phyloP scores from a whole-genome alignment of 805 yeast species.

The Metschnikowia vanudenii region DNA sequence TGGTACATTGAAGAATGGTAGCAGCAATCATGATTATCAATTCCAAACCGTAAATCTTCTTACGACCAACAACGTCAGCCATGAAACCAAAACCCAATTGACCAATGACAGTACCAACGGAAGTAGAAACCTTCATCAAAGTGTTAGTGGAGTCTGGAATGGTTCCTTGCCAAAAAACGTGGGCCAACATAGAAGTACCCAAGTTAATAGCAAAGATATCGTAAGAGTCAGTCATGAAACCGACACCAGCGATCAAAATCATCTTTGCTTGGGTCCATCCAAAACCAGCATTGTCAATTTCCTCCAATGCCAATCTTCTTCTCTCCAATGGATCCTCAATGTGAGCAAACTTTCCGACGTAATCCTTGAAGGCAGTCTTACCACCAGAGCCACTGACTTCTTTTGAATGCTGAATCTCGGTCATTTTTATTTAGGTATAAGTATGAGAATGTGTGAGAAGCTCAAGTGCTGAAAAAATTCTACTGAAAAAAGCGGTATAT shows the following conservation, averaged over 20 bases:
- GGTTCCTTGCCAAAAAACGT: constrained; percentile 65
- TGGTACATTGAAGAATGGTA: constrained; percentile 70
- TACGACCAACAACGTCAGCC: constrained; percentile 84
- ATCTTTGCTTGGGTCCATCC: constrained; percentile 84
- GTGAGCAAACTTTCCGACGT: constrained; percentile 74
- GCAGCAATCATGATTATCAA: constrained; percentile 81
- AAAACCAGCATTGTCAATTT: constrained; percentile 74
- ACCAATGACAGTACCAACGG: constrained; percentile 92
- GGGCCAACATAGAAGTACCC: constrained; percentile 74
- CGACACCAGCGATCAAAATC: constrained; percentile 85
- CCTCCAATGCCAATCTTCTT: constrained; percentile 80
- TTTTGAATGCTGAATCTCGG: constrained; percentile 25
- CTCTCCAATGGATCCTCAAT: constrained; percentile 83
- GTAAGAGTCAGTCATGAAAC: constrained; percentile 89
- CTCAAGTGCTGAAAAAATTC: background rate
- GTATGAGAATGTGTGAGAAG: background rate
- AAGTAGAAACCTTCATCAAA: constrained; percentile 80
- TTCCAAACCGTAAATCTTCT: constrained; percentile 83
- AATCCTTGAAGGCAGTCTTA: constrained; percentile 84
- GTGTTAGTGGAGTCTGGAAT: constrained; percentile 75
- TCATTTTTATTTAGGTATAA: constrained; percentile 16
- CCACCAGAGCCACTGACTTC: constrained; percentile 52
- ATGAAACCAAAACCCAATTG: constrained; percentile 80
- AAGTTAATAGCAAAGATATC: constrained; percentile 89
- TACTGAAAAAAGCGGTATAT: background rate